phyloP scores from a whole-genome alignment of 2,329 filamentous ascomycete genomes.

The Stemphylium vesicarium region DNA sequence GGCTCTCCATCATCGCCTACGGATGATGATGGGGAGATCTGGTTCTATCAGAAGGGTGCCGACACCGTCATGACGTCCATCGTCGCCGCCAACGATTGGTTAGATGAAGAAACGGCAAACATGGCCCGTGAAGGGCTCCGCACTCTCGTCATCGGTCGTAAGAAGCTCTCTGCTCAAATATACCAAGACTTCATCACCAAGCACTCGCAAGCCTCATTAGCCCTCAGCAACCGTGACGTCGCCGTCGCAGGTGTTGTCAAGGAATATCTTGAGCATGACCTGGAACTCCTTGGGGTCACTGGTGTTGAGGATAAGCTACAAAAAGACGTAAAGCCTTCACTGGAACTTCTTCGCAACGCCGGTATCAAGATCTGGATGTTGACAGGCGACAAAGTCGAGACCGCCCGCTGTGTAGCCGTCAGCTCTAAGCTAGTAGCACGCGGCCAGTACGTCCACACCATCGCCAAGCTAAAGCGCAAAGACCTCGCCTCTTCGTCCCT shows the following conservation, averaged over 20 bases:
- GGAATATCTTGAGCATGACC: slow-evolving; percentile 81
- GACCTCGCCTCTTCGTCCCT: slow-evolving; percentile 86
- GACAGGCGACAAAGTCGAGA: slow-evolving; percentile 98
- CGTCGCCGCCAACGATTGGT: slow-evolving; percentile 95
- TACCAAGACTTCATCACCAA: slow-evolving; percentile 79
- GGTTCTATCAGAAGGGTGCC: slow-evolving; percentile 98
- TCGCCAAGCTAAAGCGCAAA: slow-evolving; percentile 82
- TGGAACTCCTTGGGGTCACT: slow-evolving; percentile 95
- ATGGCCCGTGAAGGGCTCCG: slow-evolving; percentile 97
- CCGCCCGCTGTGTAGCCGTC: slow-evolving; percentile 92
- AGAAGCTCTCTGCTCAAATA: slow-evolving; percentile 76
- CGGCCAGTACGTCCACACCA: slow-evolving; percentile 94
- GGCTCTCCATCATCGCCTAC: slow-evolving; percentile 50
- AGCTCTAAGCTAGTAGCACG: slow-evolving; percentile 92
- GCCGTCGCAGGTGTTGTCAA: slow-evolving; percentile 82
- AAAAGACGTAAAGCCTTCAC: slow-evolving; percentile 90
- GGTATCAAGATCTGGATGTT: slow-evolving; percentile 99
- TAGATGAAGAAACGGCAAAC: slow-evolving; percentile 98
- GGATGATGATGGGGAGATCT: slow-evolving; percentile 75
- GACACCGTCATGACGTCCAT: slow-evolving; percentile 98
- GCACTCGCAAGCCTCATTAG: slow-evolving; percentile 80
- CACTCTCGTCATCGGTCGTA: slow-evolving; percentile 93
- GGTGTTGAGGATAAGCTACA: slow-evolving; percentile 98
- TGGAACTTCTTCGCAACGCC: slow-evolving; percentile 93
- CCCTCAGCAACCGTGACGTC: slow-evolving; percentile 78